Conservation (phyloP, 495 filamentous ascomycete species). For the Hyaloscypha bicolor region DNA sequence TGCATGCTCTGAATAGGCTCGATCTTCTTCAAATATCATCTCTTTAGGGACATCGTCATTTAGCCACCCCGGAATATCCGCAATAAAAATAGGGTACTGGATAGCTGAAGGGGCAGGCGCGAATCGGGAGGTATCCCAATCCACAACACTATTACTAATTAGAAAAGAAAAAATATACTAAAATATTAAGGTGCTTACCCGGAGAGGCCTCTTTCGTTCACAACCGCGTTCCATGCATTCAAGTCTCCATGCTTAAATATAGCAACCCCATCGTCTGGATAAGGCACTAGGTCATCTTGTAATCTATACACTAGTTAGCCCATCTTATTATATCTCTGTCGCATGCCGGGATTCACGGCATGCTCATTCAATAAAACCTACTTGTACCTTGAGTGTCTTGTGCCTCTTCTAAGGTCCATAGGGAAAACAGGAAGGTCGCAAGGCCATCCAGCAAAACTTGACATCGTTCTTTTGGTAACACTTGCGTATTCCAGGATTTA, state of each 20-base stretch:
- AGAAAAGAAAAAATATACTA: conserved; percentile 4
- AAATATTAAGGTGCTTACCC: conserved; percentile 2
- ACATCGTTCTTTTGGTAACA: conserved; percentile 4
- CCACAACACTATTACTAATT: conserved; percentile 7
- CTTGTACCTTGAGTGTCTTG: conserved; percentile 3
- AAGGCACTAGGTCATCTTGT: conserved; percentile 6
- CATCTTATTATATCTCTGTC: conserved; percentile 3
- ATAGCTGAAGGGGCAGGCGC: conserved; percentile 4
- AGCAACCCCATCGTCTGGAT: conserved; percentile 6
- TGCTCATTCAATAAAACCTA: conserved; percentile 6
- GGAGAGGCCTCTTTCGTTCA: conserved; percentile 6
- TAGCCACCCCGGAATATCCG: conserved; percentile 4
- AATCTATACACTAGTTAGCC: conserved; percentile 2
- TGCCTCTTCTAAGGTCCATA: conserved; percentile 6
- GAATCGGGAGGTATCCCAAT: conserved; percentile 5
- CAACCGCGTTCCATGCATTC: conserved; percentile 5
- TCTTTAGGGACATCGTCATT: conserved; percentile 6
- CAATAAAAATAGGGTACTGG: conserved; percentile 4
- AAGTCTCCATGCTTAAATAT: conserved; percentile 3
- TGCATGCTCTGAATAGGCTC: conserved; percentile 6
- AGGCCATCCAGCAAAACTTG: conserved; percentile 4
- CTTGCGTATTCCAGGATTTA: conserved; percentile 2
- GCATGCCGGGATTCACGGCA: background rate
- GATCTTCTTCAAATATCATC: conserved; percentile 7
- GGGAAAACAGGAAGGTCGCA: background rate